A percentile compares a stretch with the other conserved stretches of the same genome.
Conservation (phyloP, 2,329 filamentous ascomycete genomes). For the Dothistroma pini region DNA sequence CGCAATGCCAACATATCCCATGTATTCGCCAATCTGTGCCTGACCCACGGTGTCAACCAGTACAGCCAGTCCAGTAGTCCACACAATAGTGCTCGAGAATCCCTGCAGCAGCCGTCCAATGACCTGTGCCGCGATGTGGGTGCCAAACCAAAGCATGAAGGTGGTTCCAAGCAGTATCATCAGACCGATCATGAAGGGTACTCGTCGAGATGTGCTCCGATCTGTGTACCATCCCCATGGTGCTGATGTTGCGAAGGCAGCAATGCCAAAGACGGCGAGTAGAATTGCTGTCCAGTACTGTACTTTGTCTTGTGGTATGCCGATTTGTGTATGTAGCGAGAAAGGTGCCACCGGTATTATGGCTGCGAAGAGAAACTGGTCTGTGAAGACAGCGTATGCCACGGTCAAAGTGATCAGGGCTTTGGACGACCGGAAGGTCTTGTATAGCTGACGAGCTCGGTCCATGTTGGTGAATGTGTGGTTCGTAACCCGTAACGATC, state of each 20-base stretch:
- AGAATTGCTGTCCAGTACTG: conserved; percentile 67
- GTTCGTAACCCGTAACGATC: neutral
- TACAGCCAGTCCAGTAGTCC: conserved; percentile 67
- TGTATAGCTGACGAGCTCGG: neutral
- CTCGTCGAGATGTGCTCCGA: conserved; percentile 56
- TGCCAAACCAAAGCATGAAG: conserved; percentile 60
- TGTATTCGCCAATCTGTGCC: conserved; percentile 57
- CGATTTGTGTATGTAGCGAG: conserved; percentile 13
- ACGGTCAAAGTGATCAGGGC: conserved; percentile 24
- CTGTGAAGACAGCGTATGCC: conserved; percentile 25
- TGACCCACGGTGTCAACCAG: conserved; percentile 65
- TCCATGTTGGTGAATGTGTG: conserved; percentile 3
- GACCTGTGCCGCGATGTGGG: conserved; percentile 57
- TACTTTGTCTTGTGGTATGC: conserved; percentile 35
- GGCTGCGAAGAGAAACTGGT: conserved; percentile 26
- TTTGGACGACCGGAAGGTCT: conserved; percentile 20
- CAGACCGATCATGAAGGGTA: conserved; percentile 60
- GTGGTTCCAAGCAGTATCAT: conserved; percentile 59
- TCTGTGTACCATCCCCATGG: conserved; percentile 57
- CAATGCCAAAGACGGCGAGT: conserved; percentile 65
- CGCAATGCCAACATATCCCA: conserved; percentile 62
- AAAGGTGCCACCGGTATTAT: conserved; percentile 24
- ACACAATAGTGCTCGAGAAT: conserved; percentile 63
- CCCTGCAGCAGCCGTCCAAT: conserved; percentile 64
- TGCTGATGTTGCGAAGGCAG: conserved; percentile 52